A percentile compares a stretch with the other conserved stretches of the same genome.
Conservation (phyloP, 192 early-diverging fungal genomes). For the Neocallimastix lanati region DNA sequence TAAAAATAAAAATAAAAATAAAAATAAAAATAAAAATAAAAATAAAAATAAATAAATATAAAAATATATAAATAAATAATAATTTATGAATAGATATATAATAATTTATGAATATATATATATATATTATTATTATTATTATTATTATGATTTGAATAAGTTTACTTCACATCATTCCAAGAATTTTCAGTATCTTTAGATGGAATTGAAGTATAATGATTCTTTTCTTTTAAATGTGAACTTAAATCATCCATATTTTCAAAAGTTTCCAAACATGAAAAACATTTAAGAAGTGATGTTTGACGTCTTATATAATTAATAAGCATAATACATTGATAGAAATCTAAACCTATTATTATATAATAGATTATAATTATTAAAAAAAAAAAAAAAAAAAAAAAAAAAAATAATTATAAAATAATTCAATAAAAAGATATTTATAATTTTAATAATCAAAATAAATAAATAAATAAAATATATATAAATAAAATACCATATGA, state of each 20-base stretch:
- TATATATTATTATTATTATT: too few species aligned
- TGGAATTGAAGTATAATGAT: slow-evolving; percentile 7
- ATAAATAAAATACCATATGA: slow-evolving; percentile 3
- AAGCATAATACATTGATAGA: slow-evolving; percentile 64
- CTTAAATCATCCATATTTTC: slow-evolving; percentile 20
- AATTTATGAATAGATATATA: too few species aligned
- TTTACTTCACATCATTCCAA: slow-evolving; percentile 57
- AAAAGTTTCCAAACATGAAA: slow-evolving; percentile 39
- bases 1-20: too few species aligned
- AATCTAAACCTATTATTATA: slow-evolving; percentile 51
- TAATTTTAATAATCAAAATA: too few species aligned
- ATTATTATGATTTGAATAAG: background rate
- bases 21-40: too few species aligned
- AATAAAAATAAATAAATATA: too few species aligned
- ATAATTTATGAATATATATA: too few species aligned
- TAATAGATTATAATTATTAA: too few species aligned
- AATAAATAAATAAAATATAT: too few species aligned
- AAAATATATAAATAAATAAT: too few species aligned
- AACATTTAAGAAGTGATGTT: slow-evolving; percentile 43
- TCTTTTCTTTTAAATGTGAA: slow-evolving; percentile 27
- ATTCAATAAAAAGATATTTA: too few species aligned
- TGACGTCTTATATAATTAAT: slow-evolving; percentile 71
- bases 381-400: too few species aligned
- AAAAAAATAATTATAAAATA: slow-evolving; percentile 2
- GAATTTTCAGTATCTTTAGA: slow-evolving; percentile 10